Evolutionary conservation across 441 rosid species (phyloP), one percentile per base, ranked within the genome.

Genomic region (Erodium trifolium): DNA sequence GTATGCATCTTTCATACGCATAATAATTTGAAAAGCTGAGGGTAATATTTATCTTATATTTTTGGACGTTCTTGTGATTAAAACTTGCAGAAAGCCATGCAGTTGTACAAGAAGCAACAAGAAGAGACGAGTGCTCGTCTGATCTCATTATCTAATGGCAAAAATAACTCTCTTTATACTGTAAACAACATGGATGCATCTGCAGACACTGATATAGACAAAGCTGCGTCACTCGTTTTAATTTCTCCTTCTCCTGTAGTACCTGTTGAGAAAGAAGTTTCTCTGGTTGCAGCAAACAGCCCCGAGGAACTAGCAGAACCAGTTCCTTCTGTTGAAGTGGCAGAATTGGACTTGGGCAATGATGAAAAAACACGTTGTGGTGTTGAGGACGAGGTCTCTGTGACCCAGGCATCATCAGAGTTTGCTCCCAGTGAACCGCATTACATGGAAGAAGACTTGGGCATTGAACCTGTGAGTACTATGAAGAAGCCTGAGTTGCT

Each of bases 61-160:
- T 27, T 23, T 4, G 37, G n/a, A 62, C 8, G 8, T 19, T 19
- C 4, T 62, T 10, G 10, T 19, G 14, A 23, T 27, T 14, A 27
- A 14, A 8, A 62, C 65, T 12, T 62, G 65, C 65, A 62, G 65
- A 62, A 27, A 62, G 65, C 65, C 65, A 62, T 62, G 35, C 27
- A 13, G 3, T 23, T 62, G 10, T 62, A 62, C 37, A 14, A 62
- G 65, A 62, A 62, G 1, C 65, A 62, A 29, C 34, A 9, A 62
- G 65, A 62, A 62, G 65, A 62, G 14, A 62, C 37, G 37, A 27
- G 37, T 13, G 37, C 65, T 23, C 27, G 4, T 62, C 37, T 62
- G 23, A 35, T 35, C 65, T 62, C 65, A 11, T 12, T 62, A 27
- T 23, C 65, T 11, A 62, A 62, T 23, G 65, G 65, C 34, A 29